Evolutionary conservation across 2,329 filamentous ascomycete species (phyloP).

Genomic region (Ceratocystis eucalypticola): DNA sequence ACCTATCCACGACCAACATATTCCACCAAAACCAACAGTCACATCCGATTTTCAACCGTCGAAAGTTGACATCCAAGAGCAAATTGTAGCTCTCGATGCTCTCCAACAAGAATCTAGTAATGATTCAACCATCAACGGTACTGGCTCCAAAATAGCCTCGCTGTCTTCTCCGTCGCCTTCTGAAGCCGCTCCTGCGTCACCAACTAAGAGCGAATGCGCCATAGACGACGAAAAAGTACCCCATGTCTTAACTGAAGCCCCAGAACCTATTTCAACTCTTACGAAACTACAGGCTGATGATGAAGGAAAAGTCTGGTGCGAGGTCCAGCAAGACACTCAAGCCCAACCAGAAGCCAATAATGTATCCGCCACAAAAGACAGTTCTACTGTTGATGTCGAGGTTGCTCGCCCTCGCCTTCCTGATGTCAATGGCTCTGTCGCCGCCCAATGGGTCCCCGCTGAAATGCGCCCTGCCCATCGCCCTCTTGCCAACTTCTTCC

Average conservation of each 20-base stretch:
- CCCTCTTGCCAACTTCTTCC: constrained; percentile 54
- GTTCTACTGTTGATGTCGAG: background rate
- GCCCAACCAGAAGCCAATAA: constrained; percentile 30
- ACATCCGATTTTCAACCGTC: background rate
- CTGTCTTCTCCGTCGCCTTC: background rate
- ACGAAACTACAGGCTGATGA: constrained; percentile 9
- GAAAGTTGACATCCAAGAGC: background rate
- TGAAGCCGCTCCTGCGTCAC: background rate
- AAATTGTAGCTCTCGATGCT: background rate
- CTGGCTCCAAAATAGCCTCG: background rate
- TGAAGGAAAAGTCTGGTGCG: background rate
- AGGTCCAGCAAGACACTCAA: background rate
- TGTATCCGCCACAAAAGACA: constrained; percentile 24
- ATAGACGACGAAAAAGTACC: background rate
- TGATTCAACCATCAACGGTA: constrained; percentile 47
- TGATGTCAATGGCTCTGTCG: constrained; percentile 39
- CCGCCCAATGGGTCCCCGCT: constrained; percentile 58
- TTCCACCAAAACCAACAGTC: background rate
- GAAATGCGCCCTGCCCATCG: constrained; percentile 65
- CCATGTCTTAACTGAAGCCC: background rate
- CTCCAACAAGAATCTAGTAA: constrained; percentile 28
- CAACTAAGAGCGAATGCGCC: background rate
- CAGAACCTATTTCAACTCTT: background rate
- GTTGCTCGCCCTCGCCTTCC: constrained; percentile 27
- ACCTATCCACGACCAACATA: constrained; percentile 32